Percentiles rank a stretch among this genome's conserved stretches.
These are phyloP conservation scores for Royoungia palumana DNA, from an alignment of 768 basidiomycete species.

Conservation along the genomic window DNA sequence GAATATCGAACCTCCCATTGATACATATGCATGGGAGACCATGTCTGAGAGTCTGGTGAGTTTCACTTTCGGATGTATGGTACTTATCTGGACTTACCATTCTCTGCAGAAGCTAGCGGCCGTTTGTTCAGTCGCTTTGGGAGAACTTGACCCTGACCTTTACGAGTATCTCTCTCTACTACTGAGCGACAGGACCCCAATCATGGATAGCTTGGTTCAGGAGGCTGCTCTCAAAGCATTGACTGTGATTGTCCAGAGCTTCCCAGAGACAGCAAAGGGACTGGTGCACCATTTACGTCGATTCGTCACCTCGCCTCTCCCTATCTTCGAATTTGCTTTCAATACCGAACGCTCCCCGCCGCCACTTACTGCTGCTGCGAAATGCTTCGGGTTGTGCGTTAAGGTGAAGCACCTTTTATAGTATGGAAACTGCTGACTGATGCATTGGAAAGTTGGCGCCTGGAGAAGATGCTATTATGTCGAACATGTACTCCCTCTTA, in stretches of 20 bases:
- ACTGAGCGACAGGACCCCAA: constrained; percentile 76
- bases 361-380: constrained; percentile 80
- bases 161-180: constrained; percentile 68
- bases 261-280: constrained; percentile 70
- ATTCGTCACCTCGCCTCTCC: constrained; percentile 84
- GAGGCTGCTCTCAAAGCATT: constrained; percentile 88
- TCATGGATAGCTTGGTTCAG: constrained; percentile 80
- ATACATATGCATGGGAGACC: constrained; percentile 92
- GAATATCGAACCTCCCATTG: constrained; percentile 72
- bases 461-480: constrained; percentile 87
- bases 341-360: constrained; percentile 69
- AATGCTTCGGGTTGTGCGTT: constrained; percentile 87
- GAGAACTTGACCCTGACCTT: constrained; percentile 64
- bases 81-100: neutral
- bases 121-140: constrained; percentile 70
- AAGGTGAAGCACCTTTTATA: constrained; percentile 44
- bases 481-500: constrained; percentile 93
- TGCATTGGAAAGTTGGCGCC: constrained; percentile 59
- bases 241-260: constrained; percentile 82
- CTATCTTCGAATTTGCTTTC: constrained; percentile 86
- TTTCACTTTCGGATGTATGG: constrained; percentile 4
- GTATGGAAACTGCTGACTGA: constrained; percentile 1
- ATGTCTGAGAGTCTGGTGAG: constrained; percentile 85
- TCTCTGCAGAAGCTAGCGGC: constrained; percentile 73
- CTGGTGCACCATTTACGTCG: constrained; percentile 79